Evolutionary conservation across 1,284 basidiomycete species (phyloP).

Genomic region (Somion occarium): DNA sequence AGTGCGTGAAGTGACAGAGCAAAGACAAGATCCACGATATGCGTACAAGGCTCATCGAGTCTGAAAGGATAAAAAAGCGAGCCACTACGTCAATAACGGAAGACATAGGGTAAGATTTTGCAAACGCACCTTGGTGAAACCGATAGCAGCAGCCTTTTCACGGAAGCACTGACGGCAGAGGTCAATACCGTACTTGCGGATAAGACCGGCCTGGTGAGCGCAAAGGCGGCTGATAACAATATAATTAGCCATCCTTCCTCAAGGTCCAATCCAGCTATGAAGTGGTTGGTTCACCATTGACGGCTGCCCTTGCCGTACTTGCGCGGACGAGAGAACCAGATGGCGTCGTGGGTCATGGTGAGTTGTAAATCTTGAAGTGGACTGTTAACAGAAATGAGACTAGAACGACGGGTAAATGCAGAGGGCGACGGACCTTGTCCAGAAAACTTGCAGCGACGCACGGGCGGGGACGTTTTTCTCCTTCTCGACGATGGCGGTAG

Average conservation of each 20-base stretch:
- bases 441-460: background rate
- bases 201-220: conserved; percentile 93
- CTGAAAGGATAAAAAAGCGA: background rate
- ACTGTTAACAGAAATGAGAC: background rate
- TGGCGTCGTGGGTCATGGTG: conserved; percentile 88
- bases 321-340: conserved; percentile 92
- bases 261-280: background rate
- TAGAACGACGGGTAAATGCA: background rate
- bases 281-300: conserved; percentile 65
- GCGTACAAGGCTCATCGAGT: background rate
- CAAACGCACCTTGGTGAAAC: conserved; percentile 87
- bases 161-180: conserved; percentile 98
- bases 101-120: too few relatives aligned
- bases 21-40: background rate
- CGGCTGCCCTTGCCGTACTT: conserved; percentile 95
- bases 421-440: conserved; percentile 11
- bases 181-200: conserved; percentile 92
- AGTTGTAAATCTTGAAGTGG: conserved; percentile 6
- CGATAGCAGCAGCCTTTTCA: conserved; percentile 90
- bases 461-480: background rate
- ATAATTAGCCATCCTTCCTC: too few relatives aligned
- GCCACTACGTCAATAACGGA: too few relatives aligned
- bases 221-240: conserved; percentile 75
- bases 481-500: background rate
- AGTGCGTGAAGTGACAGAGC: background rate